Conservation (phyloP, 139 green algal species). For the Chlorokybus atmophyticus region DNA sequence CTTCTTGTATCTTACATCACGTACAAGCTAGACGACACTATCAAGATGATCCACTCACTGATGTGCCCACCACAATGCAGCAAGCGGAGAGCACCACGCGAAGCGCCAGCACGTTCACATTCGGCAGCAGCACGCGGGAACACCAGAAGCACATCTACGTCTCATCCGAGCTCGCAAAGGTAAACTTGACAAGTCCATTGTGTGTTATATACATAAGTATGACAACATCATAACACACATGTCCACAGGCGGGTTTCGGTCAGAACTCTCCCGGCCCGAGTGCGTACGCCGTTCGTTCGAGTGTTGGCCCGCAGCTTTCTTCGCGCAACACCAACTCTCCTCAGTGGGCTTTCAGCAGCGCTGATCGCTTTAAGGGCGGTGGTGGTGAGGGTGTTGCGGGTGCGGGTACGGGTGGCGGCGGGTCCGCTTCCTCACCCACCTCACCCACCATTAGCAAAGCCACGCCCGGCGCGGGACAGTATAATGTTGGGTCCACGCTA, state of each 20-base stretch:
- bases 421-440: too few relatives aligned
- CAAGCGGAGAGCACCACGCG: too few relatives aligned
- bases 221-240: background rate
- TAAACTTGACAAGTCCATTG: background rate
- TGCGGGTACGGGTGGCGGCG: too few relatives aligned
- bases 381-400: too few relatives aligned
- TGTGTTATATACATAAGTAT: background rate
- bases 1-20: too few relatives aligned
- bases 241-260: background rate
- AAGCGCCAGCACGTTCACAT: background rate
- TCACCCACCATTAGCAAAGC: too few relatives aligned
- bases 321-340: background rate
- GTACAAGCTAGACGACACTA: too few relatives aligned
- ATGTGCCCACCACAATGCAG: too few relatives aligned
- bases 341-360: background rate
- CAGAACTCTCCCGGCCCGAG: slow-evolving; percentile 3
- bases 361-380: background rate
- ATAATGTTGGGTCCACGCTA: too few relatives aligned
- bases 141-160: background rate
- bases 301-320: background rate
- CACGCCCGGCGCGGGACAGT: too few relatives aligned
- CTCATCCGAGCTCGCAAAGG: background rate
- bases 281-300: background rate
- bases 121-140: slow-evolving; percentile 5
- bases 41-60: too few relatives aligned